Base-by-base conservation (phyloP, 163 green algal genomes). In the Scenedesmus sp. region DNA sequence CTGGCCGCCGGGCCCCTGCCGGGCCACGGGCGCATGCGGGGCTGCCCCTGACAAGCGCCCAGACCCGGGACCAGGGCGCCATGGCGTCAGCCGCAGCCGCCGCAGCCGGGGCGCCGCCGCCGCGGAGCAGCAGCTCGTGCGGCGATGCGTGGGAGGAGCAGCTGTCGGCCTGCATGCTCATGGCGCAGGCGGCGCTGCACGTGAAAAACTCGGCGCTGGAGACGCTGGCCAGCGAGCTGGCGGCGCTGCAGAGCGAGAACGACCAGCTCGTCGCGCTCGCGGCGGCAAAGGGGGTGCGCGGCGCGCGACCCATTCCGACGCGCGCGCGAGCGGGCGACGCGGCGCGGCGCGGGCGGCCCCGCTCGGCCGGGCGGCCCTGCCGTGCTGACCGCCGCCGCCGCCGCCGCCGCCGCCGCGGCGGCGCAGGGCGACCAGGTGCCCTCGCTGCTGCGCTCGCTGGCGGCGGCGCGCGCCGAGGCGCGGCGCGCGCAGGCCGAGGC, bases 351-450 rank as follows among this genome's bases (percentile, higher is more conserved):
- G 29, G 42, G 44, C 15, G 28, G 47, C n/a, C 10, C 44, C 20
- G 42, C 45, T n/a, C 22, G 11, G 26, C 2, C 15, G 3, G 34
- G 48, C 33, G 10, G 20, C 36, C 4, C 47, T 39, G 44, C 51
- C 6, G 11, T 69, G 63, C 56, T 44, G 56, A 48, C 15, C 42
- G 57, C 29, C 7, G 29, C 58, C 26, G 31, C 58, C 28, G 11
- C 11, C 5, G 20, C 5, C 56, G 15, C 15, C 28, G 20, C 29
- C 9, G 28, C n/a, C 20, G 28, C 57, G 36, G 29, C 18, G 4
- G 29, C 36, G 47, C 42, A 76, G 67, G 67, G 67, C 33, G 47
- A 65, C 5, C 67, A 76, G 51, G 51, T 76, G 51, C 67, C 50
- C 11, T 14, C 50, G 36, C 51, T 76, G 26, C 36, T 76, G 29